Base-by-base conservation (phyloP, 2,329 filamentous ascomycete genomes). In the Leptoxyphium fumago region DNA sequence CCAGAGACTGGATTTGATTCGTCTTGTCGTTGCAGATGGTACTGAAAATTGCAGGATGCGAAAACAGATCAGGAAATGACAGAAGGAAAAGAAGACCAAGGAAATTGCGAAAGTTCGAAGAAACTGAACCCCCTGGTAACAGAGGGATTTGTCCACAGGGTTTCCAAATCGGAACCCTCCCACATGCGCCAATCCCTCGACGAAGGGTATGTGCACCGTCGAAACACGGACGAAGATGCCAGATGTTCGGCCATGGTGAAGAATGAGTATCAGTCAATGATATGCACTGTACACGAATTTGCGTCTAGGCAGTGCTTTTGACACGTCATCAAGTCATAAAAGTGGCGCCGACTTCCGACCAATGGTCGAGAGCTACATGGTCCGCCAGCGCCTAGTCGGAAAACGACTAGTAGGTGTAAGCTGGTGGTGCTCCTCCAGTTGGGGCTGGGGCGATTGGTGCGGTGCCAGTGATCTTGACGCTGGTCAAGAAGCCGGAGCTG, bases 401-500 rank as follows among this genome's bases (percentile, higher is more conserved):
- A 4, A 26, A 7, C 21, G 21, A 7, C 21, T 26, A 26, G 21
- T 26, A 13, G 32, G 9, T 10, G 29, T 32, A 32, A 9, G 29
- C 29, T 32, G 29, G 29, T 32, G 29, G 29, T 32, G 29, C 29
- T n/a, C 29, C 29, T 9, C 32, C 32, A 36, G 32, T 36, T 36
- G 32, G 32, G 9, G 32, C 32, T 36, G 38, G 38, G 17, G 38
- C 3, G 17, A 40, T 38, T 32, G 38, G 29, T n/a, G 41, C n/a
- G 32, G 32, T 46, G 38, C n/a, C 40, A 13, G 29, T 48, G 38
- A 51, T 47, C 47, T 49, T 53, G 52, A 49, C 48, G 41, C 54
- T 48, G 44, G 55, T 58, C 43, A 57, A 42, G 52, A 57, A 57
- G 44, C 55, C 55, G 32, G 54, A 53, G 51, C 48, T 52, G 18